Evolutionary conservation across 1,139 yeast species (phyloP).

Genomic region (Candida pseudoviswanathii): DNA sequence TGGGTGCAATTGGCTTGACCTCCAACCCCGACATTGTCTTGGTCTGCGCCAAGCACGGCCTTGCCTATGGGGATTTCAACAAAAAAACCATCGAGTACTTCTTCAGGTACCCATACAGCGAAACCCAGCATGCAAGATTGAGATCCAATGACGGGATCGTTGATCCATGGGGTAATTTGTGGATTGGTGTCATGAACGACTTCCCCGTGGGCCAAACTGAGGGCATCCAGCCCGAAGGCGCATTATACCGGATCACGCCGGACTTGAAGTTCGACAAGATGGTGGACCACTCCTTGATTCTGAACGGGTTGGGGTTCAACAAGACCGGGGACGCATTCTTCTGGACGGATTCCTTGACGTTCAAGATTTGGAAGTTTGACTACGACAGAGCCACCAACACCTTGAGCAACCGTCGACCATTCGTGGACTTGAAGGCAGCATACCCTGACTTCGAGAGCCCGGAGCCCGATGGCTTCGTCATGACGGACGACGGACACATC

Average conservation of each 20-base stretch:
- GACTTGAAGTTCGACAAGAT: constrained; percentile 35
- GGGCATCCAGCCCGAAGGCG: constrained; percentile 39
- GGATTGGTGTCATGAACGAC: constrained; percentile 76
- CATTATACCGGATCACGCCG: constrained; percentile 43
- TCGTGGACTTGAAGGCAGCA: constrained; percentile 42
- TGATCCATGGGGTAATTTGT: constrained; percentile 68
- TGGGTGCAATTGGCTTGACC: constrained; percentile 70
- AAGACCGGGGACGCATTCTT: constrained; percentile 52
- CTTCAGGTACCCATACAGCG: constrained; percentile 43
- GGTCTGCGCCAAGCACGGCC: constrained; percentile 60
- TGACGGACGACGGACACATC: constrained; percentile 62
- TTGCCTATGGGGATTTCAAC: constrained; percentile 50
- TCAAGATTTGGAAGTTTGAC: constrained; percentile 62
- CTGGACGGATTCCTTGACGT: constrained; percentile 72
- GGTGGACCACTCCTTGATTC: constrained; percentile 46
- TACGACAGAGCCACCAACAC: constrained; percentile 51
- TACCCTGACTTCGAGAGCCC: constrained; percentile 28
- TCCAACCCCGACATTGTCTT: constrained; percentile 41
- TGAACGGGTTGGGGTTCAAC: constrained; percentile 83
- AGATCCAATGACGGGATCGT: constrained; percentile 77
- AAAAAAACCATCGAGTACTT: constrained; percentile 46
- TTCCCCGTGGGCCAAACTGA: constrained; percentile 34
- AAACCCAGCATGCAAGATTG: constrained; percentile 31
- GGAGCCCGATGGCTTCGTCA: constrained; percentile 83
- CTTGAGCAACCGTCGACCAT: constrained; percentile 45